Percentiles rank a stretch among this genome's conserved stretches.
Conservation (phyloP, 768 basidiomycete genomes). For the Imleria badia region DNA sequence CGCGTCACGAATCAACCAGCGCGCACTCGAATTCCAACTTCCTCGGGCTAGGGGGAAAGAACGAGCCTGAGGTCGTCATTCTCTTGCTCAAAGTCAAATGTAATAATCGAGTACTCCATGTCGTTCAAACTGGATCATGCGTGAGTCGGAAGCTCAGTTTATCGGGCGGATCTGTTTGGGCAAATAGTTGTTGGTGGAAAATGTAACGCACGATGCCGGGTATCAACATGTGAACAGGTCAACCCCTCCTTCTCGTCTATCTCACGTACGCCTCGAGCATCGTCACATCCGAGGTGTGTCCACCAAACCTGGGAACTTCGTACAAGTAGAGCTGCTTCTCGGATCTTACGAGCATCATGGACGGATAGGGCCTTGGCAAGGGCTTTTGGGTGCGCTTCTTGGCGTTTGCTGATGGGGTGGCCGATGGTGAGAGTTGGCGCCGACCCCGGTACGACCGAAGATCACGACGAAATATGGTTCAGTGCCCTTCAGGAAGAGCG, state of each 20-base stretch:
- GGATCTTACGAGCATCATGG: background rate
- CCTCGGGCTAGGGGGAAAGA: too few species aligned
- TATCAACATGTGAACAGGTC: constrained; percentile 27
- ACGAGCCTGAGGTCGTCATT: too few species aligned
- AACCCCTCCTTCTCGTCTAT: constrained; percentile 15
- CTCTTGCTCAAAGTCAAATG: too few species aligned
- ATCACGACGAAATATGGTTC: constrained; percentile 25
- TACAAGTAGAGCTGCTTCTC: constrained; percentile 13
- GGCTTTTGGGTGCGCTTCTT: background rate
- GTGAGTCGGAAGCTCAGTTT: too few species aligned
- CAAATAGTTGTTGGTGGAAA: too few species aligned
- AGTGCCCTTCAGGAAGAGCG: background rate
- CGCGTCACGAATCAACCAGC: too few species aligned
- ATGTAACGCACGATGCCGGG: constrained; percentile 9
- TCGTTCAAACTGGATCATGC: too few species aligned
- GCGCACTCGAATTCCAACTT: too few species aligned
- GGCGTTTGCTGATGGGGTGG: constrained; percentile 18
- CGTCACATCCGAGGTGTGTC: background rate
- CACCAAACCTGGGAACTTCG: constrained; percentile 23
- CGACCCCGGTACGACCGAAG: constrained; percentile 31
- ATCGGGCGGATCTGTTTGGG: too few species aligned
- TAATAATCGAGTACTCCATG: too few species aligned
- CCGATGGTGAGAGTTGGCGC: constrained; percentile 27
- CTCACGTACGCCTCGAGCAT: constrained; percentile 15
- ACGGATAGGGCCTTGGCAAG: background rate